Conservation (phyloP, 116 monocot genomes). For the Zostera marina region DNA sequence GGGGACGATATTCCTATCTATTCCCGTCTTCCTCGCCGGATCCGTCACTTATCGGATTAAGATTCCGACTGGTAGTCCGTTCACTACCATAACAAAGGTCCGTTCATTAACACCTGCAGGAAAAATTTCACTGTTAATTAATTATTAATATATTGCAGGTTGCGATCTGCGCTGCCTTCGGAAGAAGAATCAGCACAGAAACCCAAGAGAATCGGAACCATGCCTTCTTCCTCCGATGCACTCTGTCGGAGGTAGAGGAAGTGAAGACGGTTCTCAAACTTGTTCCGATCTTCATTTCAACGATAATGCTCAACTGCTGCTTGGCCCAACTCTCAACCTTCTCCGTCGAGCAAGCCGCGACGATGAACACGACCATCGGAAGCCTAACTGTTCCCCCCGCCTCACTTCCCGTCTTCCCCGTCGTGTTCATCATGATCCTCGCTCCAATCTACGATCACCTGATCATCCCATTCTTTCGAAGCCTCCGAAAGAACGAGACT, state of each 20-base stretch:
- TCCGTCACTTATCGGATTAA: constrained; percentile 37
- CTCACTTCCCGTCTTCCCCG: constrained; percentile 61
- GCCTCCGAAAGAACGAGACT: constrained; percentile 11
- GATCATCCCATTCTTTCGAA: constrained; percentile 49
- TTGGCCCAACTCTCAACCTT: constrained; percentile 77
- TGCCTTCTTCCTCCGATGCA: constrained; percentile 22
- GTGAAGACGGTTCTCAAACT: constrained; percentile 48
- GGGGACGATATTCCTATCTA: constrained; percentile 41
- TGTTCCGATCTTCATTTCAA: constrained; percentile 64
- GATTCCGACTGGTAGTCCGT: constrained; percentile 52
- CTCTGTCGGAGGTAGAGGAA: constrained; percentile 33
- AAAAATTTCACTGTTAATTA: too few relatives aligned
- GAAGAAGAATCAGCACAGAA: constrained; percentile 7
- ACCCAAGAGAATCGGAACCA: constrained; percentile 24
- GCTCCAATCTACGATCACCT: constrained; percentile 69
- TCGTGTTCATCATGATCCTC: constrained; percentile 58
- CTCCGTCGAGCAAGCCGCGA: constrained; percentile 71
- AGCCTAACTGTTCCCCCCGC: constrained; percentile 52
- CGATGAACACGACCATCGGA: constrained; percentile 69
- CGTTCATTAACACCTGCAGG: background rate
- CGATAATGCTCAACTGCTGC: constrained; percentile 74
- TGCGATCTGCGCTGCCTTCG: too few relatives aligned
- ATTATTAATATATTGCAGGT: too few relatives aligned
- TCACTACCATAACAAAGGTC: constrained; percentile 64
- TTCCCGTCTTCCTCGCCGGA: constrained; percentile 53